Evolutionary conservation across 139 green algal species (phyloP), one percentile per base, ranked within the genome.

Genomic region (Yamagishiella unicocca): DNA sequence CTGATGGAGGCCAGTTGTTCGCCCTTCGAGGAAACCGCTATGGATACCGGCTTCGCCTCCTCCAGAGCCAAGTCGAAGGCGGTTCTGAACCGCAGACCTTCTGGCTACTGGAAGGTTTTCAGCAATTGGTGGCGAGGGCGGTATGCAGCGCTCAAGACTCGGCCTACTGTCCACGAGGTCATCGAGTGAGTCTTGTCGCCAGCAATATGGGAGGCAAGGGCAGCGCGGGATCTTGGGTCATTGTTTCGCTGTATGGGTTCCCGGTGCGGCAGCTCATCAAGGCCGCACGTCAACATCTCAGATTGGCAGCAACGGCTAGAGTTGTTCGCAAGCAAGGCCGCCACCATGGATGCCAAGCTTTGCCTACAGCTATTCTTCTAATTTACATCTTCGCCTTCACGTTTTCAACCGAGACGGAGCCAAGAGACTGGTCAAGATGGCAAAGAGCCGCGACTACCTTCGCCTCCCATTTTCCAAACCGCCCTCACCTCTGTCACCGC

Each of bases 71-170:
- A 84, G 37, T 58, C 37, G 37, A 76, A 85, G 42, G 31, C 29
- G 5, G 42, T 35, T 25, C 40, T 85, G 0, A 84, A 61, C 40
- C 40, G 77, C 12, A 55, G 79, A 21, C 80, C 80, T 19, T 37
- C n/a, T n/a, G 80, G 80, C 0, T 86, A 86, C 64, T 86, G 80
- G 80, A 67, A 50, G 31, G 33, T 54, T 27, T 86, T 86, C 43
- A 66, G 38, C 14, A 37, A 61, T 5, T 86, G 80, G 80, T 86
- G 80, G 80, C 62, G 80, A 9, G 33, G 24, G 6, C 62, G 80
- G 0, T 50, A 78, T 27, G 29, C 43, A n/a, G 45, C 42, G 24
- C 66, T 86, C 3, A 53, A 53, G 31, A 40, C 64, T 22, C 68
- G 80, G 2, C 80, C 80, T 7, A 78, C 80, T 3, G 80, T 86